Conservation (phyloP, 495 filamentous ascomycete species). For the Cercophora scortea region DNA sequence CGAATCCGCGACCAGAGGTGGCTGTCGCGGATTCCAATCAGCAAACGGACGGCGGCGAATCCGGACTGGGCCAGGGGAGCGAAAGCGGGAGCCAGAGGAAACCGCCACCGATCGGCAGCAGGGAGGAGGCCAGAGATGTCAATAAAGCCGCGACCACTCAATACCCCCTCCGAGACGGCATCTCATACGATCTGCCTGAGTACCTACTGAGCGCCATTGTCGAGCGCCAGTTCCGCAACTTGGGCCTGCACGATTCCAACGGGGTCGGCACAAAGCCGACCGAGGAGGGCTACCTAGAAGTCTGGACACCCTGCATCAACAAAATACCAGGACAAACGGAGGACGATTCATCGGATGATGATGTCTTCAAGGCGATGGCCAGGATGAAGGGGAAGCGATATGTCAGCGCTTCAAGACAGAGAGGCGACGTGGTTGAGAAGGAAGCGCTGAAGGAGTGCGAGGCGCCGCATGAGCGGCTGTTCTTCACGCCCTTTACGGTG, state of each 20-base stretch:
- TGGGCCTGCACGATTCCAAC: slow-evolving; percentile 20
- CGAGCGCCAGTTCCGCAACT: slow-evolving; percentile 24
- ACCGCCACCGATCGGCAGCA: too few relatives aligned
- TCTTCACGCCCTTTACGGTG: slow-evolving; percentile 27
- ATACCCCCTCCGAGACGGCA: slow-evolving; percentile 18
- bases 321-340: background rate
- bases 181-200: slow-evolving; percentile 17
- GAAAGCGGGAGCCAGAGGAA: too few relatives aligned
- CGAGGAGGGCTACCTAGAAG: slow-evolving; percentile 17
- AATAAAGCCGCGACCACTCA: background rate
- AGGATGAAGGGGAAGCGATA: background rate
- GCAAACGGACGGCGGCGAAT: background rate
- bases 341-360: background rate
- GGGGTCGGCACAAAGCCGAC: slow-evolving; percentile 16
- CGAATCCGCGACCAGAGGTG: background rate
- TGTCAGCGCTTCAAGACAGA: background rate
- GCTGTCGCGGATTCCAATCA: background rate
- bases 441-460: slow-evolving; percentile 11
- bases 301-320: slow-evolving; percentile 21
- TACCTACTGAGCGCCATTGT: slow-evolving; percentile 23
- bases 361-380: too few relatives aligned
- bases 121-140: too few relatives aligned
- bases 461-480: slow-evolving; percentile 23
- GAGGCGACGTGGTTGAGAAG: background rate
- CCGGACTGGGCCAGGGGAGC: too few relatives aligned